Evolutionary conservation across 768 basidiomycete species (phyloP).

Genomic region (Amanita subjunquillea): DNA sequence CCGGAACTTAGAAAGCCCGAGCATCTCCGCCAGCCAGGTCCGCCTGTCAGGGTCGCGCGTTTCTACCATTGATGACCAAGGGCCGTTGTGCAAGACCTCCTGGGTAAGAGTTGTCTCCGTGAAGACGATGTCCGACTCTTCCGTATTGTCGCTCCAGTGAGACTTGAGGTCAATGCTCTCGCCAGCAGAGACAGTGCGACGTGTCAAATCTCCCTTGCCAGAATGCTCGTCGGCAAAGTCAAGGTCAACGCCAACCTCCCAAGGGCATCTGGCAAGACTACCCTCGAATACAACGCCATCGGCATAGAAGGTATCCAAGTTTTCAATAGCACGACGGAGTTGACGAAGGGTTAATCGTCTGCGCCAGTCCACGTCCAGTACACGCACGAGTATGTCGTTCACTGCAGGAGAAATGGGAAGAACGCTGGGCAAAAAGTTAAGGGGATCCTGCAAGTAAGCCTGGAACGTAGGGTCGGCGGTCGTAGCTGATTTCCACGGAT

Average conservation of each 20-base stretch:
- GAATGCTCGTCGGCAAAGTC: constrained; percentile 42
- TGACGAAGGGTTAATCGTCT: constrained; percentile 35
- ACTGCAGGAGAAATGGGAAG: constrained; percentile 74
- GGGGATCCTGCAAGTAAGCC: constrained; percentile 77
- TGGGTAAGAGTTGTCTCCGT: constrained; percentile 24
- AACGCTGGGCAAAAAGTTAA: constrained; percentile 76
- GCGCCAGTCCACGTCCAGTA: constrained; percentile 54
- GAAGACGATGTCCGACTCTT: constrained; percentile 33
- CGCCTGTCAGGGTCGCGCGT: constrained; percentile 35
- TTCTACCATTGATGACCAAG: constrained; percentile 31
- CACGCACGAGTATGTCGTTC: constrained; percentile 66
- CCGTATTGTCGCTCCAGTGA: constrained; percentile 51
- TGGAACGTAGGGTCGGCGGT: constrained; percentile 82
- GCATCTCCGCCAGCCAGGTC: constrained; percentile 46
- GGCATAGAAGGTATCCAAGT: constrained; percentile 54
- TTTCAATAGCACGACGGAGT: constrained; percentile 43
- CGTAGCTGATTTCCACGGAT: constrained; percentile 92
- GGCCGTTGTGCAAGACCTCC: constrained; percentile 18
- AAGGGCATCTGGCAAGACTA: constrained; percentile 66
- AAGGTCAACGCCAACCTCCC: constrained; percentile 65
- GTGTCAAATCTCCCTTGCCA: constrained; percentile 29
- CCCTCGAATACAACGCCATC: constrained; percentile 66
- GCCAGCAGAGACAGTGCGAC: constrained; percentile 24
- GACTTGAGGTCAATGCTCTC: constrained; percentile 31
- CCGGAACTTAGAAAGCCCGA: constrained; percentile 30